These are phyloP conservation scores for Chaetomiaceae sp. DNA, from an alignment of 2,329 filamentous ascomycete genomes.

Conservation along the genomic window DNA sequence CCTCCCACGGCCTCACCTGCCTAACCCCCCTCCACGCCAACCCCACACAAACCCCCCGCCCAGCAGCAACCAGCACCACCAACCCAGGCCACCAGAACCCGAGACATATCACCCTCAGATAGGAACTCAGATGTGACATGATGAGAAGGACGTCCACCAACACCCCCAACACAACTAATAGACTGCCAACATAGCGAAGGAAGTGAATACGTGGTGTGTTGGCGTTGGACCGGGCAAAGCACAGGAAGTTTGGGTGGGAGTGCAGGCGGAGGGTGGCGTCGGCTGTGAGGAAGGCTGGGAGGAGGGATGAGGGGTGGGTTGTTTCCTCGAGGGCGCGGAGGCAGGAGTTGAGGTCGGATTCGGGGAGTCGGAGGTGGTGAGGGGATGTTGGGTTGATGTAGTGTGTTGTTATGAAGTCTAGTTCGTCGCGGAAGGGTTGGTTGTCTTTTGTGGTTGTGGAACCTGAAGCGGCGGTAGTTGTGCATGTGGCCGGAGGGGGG, in stretches of 20 bases:
- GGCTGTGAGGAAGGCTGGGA: slow-evolving; percentile 36
- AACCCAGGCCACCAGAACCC: slow-evolving; percentile 36
- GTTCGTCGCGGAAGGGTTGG: slow-evolving; percentile 40
- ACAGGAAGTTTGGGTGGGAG: slow-evolving; percentile 39
- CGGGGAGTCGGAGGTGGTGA: slow-evolving; percentile 37
- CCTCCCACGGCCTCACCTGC: slow-evolving; percentile 39
- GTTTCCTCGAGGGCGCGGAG: slow-evolving; percentile 39
- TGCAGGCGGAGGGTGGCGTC: slow-evolving; percentile 36
- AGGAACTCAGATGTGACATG: slow-evolving; percentile 28
- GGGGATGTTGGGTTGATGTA: slow-evolving; percentile 36
- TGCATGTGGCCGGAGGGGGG: not conserved
- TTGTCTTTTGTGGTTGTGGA: slow-evolving; percentile 14
- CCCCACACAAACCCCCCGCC: slow-evolving; percentile 35
- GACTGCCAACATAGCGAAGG: slow-evolving; percentile 17
- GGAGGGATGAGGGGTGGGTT: slow-evolving; percentile 42
- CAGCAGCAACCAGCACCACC: slow-evolving; percentile 28
- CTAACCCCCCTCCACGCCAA: slow-evolving; percentile 32
- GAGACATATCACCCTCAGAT: slow-evolving; percentile 30
- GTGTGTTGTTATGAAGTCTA: slow-evolving; percentile 34
- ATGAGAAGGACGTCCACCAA: slow-evolving; percentile 29
- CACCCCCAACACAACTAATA: not conserved
- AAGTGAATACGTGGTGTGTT: slow-evolving; percentile 34
- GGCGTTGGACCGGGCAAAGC: slow-evolving; percentile 36
- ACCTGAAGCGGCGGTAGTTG: too few relatives aligned
- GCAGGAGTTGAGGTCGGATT: slow-evolving; percentile 36